These are phyloP conservation scores for Phytophthora boehmeriae DNA, from an alignment of 352 stramenopile genomes.

Conservation along the genomic window DNA sequence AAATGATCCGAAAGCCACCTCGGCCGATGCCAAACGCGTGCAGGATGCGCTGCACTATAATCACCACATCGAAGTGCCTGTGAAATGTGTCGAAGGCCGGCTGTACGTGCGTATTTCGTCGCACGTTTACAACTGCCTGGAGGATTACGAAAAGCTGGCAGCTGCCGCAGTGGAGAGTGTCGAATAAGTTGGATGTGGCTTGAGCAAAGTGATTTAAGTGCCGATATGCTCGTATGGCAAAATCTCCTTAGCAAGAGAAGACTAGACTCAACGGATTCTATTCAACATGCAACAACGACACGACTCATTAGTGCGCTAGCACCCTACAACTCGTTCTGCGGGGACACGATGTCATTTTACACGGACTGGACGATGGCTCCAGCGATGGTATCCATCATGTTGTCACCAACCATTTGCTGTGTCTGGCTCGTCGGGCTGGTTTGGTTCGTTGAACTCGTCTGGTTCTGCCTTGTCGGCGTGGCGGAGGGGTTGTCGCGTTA, in stretches of 20 bases:
- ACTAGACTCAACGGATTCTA: conserved; percentile 10
- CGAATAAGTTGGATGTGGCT: too few species aligned
- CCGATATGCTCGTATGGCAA: conserved; percentile 5
- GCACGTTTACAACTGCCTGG: conserved; percentile 92
- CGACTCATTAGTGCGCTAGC: too few species aligned
- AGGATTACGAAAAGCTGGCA: conserved; percentile 84
- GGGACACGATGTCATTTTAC: neutral
- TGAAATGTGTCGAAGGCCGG: conserved; percentile 90
- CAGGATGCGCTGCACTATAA: conserved; percentile 88
- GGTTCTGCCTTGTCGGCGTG: neutral
- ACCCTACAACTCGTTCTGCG: neutral
- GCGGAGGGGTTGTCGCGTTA: conserved; percentile 1
- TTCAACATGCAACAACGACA: neutral
- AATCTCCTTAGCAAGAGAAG: neutral
- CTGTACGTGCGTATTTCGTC: conserved; percentile 92
- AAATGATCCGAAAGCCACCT: conserved; percentile 54
- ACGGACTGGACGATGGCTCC: conserved; percentile 8
- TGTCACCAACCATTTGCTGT: conserved; percentile 1
- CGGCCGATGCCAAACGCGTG: conserved; percentile 88
- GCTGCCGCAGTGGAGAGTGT: conserved; percentile 12
- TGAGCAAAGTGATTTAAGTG: too few species aligned
- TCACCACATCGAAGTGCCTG: conserved; percentile 89
- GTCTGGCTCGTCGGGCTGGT: conserved; percentile 1
- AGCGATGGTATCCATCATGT: neutral
- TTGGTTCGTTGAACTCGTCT: conserved; percentile 7